A percentile compares a stretch with the other conserved stretches of the same genome.
These are phyloP conservation scores for Diaporthe sp. DNA, from an alignment of 2,329 filamentous ascomycete genomes.

Conservation along the genomic window DNA sequence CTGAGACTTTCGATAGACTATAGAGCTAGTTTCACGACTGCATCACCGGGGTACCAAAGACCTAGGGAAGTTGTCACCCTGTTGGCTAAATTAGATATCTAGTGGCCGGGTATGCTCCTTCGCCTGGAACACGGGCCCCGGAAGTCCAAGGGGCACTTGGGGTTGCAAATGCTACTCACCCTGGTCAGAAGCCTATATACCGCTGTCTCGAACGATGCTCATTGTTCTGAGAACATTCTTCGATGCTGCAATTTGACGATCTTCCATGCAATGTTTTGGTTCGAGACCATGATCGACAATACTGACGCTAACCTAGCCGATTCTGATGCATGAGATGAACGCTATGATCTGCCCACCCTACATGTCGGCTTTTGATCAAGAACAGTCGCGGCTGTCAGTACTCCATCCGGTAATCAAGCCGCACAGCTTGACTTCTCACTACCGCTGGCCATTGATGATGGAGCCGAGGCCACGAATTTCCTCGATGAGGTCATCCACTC, in stretches of 20 bases:
- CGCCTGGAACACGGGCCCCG: slow-evolving; percentile 9
- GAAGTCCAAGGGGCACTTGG: slow-evolving; percentile 5
- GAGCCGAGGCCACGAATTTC: background rate
- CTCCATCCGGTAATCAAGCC: background rate
- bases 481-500: background rate
- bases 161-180: slow-evolving; percentile 20
- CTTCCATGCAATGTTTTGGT: slow-evolving; percentile 23
- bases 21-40: background rate
- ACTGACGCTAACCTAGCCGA: slow-evolving; percentile 7
- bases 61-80: background rate
- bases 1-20: background rate
- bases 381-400: background rate
- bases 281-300: slow-evolving; percentile 28
- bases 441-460: background rate
- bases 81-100: background rate
- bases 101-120: background rate
- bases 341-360: slow-evolving; percentile 9
- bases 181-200: background rate
- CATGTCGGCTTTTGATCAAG: background rate
- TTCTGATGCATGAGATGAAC: slow-evolving; percentile 24
- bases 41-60: background rate
- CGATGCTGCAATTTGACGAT: background rate
- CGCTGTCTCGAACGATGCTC: background rate
- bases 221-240: slow-evolving; percentile 19
- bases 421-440: background rate